These are phyloP conservation scores for Plantago ovata DNA, from an alignment of 257 asterid species.

Conservation along the genomic window DNA sequence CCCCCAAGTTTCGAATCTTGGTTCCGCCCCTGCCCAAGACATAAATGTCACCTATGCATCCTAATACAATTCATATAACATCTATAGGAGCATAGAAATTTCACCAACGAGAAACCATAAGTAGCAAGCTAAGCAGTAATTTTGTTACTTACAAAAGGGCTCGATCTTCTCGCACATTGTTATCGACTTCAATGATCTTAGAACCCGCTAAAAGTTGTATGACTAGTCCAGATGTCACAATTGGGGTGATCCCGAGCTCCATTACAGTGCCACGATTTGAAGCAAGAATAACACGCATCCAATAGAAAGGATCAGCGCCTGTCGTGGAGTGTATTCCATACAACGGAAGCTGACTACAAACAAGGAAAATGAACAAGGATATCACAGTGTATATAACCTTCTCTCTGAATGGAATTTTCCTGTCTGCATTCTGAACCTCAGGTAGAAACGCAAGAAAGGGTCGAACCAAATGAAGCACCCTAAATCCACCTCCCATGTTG, in stretches of 20 bases:
- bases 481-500: slow-evolving; percentile 40
- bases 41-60: background rate
- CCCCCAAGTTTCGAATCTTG: too few species aligned
- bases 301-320: slow-evolving; percentile 38
- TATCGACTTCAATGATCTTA: slow-evolving; percentile 38
- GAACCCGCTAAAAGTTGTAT: slow-evolving; percentile 37
- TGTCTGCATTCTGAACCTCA: slow-evolving; percentile 36
- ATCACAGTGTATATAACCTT: slow-evolving; percentile 36
- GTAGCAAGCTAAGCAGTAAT: background rate
- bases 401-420: slow-evolving; percentile 36
- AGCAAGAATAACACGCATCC: slow-evolving; percentile 42
- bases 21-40: too few species aligned
- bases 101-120: background rate
- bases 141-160: slow-evolving; percentile 29
- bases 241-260: slow-evolving; percentile 39
- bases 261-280: slow-evolving; percentile 34
- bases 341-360: slow-evolving; percentile 38
- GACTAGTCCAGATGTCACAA: slow-evolving; percentile 36
- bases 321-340: slow-evolving; percentile 38
- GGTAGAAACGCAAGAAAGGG: slow-evolving; percentile 35
- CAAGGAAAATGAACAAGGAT: slow-evolving; percentile 33
- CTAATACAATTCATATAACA: background rate
- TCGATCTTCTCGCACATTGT: slow-evolving; percentile 37
- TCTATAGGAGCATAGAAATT: too few species aligned
- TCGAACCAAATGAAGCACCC: slow-evolving; percentile 36